A percentile compares a stretch with the other conserved stretches of the same genome.
These are phyloP conservation scores for Chaetomium tenue DNA, from an alignment of 495 filamentous ascomycete genomes.

Conservation along the genomic window DNA sequence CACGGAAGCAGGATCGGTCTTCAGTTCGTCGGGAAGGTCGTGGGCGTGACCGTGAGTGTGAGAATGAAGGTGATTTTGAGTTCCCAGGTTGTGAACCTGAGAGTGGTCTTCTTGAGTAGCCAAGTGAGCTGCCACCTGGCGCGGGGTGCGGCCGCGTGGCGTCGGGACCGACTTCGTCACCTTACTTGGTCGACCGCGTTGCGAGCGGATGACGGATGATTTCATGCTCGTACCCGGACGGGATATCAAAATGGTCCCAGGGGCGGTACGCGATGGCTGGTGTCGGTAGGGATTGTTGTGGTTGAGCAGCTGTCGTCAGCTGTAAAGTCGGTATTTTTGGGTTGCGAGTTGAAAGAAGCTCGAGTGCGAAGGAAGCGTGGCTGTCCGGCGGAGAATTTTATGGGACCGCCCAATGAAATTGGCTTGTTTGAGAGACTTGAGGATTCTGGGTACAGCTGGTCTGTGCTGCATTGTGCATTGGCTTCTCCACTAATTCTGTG, in stretches of 20 bases:
- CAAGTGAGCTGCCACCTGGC: constrained; percentile 29
- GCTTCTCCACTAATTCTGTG: not conserved
- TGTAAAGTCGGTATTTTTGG: constrained; percentile 27
- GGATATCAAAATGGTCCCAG: constrained; percentile 4
- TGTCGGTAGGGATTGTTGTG: constrained; percentile 23
- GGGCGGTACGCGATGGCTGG: constrained; percentile 15
- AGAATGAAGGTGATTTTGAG: too few relatives aligned
- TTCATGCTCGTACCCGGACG: constrained; percentile 33
- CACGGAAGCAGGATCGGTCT: constrained; percentile 53
- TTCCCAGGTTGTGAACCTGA: not conserved
- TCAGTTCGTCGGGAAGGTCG: constrained; percentile 60
- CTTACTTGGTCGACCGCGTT: constrained; percentile 44
- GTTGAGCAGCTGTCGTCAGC: constrained; percentile 41
- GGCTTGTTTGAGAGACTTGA: not conserved
- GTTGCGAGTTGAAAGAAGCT: constrained; percentile 20
- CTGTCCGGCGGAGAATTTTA: constrained; percentile 23
- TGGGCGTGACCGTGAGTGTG: not conserved
- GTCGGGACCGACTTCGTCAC: constrained; percentile 43
- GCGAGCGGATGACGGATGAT: constrained; percentile 29
- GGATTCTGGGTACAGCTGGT: constrained; percentile 9
- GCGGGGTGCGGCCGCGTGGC: constrained; percentile 31
- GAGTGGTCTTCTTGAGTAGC: constrained; percentile 18
- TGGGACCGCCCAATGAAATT: constrained; percentile 26
- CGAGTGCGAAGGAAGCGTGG: constrained; percentile 5
- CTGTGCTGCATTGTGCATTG: constrained; percentile 6